phyloP scores from a whole-genome alignment of 2,329 filamentous ascomycete species.

The Ilyonectria sp. region DNA sequence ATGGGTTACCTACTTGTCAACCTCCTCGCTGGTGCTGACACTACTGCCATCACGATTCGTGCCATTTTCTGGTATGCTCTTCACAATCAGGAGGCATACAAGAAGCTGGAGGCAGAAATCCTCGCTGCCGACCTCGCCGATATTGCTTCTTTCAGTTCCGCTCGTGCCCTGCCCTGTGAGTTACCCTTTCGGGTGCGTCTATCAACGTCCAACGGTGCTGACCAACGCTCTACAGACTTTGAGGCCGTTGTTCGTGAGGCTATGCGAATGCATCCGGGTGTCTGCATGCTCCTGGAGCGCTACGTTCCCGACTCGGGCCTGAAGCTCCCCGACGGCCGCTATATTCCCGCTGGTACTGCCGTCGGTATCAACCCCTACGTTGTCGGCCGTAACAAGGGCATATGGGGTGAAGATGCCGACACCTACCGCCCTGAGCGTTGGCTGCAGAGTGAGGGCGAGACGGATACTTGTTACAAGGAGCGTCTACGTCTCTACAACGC shows the following conservation, averaged over 20 bases:
- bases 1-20: slow-evolving; percentile 53
- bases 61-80: slow-evolving; percentile 57
- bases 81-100: slow-evolving; percentile 48
- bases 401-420: slow-evolving; percentile 63
- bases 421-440: slow-evolving; percentile 64
- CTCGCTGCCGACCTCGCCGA: slow-evolving; percentile 30
- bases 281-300: slow-evolving; percentile 62
- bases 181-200: not conserved
- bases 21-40: slow-evolving; percentile 56
- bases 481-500: slow-evolving; percentile 55
- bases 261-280: slow-evolving; percentile 62
- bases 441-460: slow-evolving; percentile 50
- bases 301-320: slow-evolving; percentile 59
- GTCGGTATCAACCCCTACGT: slow-evolving; percentile 61
- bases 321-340: slow-evolving; percentile 50
- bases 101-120: slow-evolving; percentile 38
- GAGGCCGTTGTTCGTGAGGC: slow-evolving; percentile 65
- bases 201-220: too few species aligned
- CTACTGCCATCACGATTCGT: slow-evolving; percentile 53
- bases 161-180: slow-evolving; percentile 36
- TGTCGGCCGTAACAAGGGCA: slow-evolving; percentile 53
- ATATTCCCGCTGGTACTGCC: slow-evolving; percentile 55
- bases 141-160: slow-evolving; percentile 33
- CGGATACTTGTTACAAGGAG: slow-evolving; percentile 46
- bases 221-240: slow-evolving; percentile 43